Evolutionary conservation across 1,284 basidiomycete genomes (phyloP).

Genomic region (Paramarasmius palmivorus): DNA sequence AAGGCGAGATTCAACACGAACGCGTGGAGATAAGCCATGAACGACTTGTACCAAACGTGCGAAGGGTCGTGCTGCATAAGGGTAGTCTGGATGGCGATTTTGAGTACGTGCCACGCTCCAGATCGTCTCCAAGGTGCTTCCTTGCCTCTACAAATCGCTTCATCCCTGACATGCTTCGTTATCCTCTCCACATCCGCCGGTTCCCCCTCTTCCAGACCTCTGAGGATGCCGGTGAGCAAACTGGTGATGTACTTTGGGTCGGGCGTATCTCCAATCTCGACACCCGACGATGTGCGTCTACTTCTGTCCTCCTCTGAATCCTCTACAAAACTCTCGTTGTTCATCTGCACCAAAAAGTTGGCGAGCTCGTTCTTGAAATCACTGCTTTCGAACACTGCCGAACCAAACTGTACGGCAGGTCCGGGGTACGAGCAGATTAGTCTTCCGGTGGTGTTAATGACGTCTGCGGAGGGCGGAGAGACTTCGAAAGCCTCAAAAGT

Average conservation of each 20-base stretch:
- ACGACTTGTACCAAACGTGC: not conserved
- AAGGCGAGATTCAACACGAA: not conserved
- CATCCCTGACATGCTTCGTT: not conserved
- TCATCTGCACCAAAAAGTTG: not conserved
- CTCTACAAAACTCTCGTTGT: not conserved
- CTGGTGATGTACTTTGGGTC: not conserved
- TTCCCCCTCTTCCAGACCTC: not conserved
- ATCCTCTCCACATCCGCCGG: not conserved
- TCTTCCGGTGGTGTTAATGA: not conserved
- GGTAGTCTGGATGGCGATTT: not conserved
- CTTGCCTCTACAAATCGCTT: not conserved
- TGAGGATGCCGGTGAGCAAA: not conserved
- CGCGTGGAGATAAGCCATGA: not conserved
- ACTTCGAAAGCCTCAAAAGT: conserved; percentile 20
- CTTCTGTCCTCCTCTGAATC: not conserved
- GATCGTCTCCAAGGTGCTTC: not conserved
- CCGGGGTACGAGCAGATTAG: not conserved
- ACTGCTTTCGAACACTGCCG: not conserved
- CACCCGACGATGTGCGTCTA: not conserved
- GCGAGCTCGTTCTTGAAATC: not conserved
- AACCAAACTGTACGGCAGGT: not conserved
- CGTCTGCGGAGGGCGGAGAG: not conserved
- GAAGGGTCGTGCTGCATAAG: not conserved
- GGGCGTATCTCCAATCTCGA: not conserved
- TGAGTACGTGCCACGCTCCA: not conserved